Base-by-base conservation (phyloP, 257 asterid genomes). In the Ilex aquifolium region DNA sequence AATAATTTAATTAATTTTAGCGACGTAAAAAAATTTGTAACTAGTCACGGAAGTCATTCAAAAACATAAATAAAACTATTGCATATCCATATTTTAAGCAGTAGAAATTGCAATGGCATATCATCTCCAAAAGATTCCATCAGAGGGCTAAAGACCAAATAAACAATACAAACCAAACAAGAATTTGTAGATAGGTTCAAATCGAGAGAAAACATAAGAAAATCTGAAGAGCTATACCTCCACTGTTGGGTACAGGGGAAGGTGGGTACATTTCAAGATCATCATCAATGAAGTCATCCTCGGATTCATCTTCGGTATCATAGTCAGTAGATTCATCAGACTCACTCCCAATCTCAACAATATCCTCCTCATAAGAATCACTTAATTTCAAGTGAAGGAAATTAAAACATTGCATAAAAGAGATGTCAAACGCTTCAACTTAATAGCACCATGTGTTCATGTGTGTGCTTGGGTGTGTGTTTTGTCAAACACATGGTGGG, bases 251-350 rank as follows among this genome's bases (percentile, higher is more conserved):
- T 63, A 76, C 68, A 52, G 84, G 75, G n/a, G 88, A 78, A 56
- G 80, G 64, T 55, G 88, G 75, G 69, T 69, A 77, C 74, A 81
- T 54, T 61, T 44, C 80, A 40, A 81, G 32, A 50, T 79, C 92
- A 65, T 83, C 90, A 48, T 80, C 96, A 53, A 44, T 59, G 60
- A 72, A 81, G 44, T 70, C 87, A 67, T 74, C 86, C 13, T 76
- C 88, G 13, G 68, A 84, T 44, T 81, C 95, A 32, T 83, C 90
- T 66, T 82, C 90, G 71, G 75, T 72, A 60, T 70, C 85, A 62
- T 61, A 74, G 54, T 64, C 84, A 36, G 65, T 29, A 17, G 78
- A 74, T 59, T 63, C 86, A 36, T 66, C 95, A 49, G 74, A 74
- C 61, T 76, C 94, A 61, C 82, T 70, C 40, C 76, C 91, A 60